These are phyloP conservation scores for Dothistroma pini DNA, from an alignment of 2,329 filamentous ascomycete species.

Conservation along the genomic window DNA sequence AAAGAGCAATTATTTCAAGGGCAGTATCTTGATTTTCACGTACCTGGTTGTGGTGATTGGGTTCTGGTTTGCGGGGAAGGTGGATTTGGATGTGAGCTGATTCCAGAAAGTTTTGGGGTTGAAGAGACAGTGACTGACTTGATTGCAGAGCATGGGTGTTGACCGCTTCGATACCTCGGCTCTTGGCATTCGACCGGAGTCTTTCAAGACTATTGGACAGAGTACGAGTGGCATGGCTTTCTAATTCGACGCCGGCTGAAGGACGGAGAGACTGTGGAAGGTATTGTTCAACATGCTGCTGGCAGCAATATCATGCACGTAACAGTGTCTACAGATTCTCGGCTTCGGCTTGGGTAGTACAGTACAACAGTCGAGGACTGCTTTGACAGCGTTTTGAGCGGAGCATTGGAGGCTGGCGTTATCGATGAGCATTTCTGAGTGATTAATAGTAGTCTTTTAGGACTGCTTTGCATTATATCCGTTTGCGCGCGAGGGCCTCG, in stretches of 20 bases:
- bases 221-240: slow-evolving; percentile 17
- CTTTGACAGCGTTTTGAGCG: not conserved
- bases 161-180: slow-evolving; percentile 27
- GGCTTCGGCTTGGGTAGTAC: not conserved
- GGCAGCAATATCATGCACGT: not conserved
- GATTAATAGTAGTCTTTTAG: not conserved
- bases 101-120: not conserved
- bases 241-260: not conserved
- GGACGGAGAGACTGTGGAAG: not conserved
- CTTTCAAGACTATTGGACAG: slow-evolving; percentile 22
- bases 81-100: slow-evolving; percentile 45
- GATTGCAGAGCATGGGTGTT: slow-evolving; percentile 21
- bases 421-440: not conserved
- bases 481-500: not conserved
- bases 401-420: not conserved
- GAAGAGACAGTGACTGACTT: slow-evolving; percentile 7
- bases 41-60: slow-evolving; percentile 90
- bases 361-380: not conserved
- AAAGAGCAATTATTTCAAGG: slow-evolving; percentile 99
- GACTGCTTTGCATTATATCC: not conserved
- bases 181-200: slow-evolving; percentile 16
- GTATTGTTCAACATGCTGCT: slow-evolving; percentile 1
- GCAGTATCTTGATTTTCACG: slow-evolving; percentile 86
- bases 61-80: slow-evolving; percentile 78
- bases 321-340: not conserved